Conservation (phyloP, 169 alveolate genomes). For the Cryptosporidium xiaoi region DNA sequence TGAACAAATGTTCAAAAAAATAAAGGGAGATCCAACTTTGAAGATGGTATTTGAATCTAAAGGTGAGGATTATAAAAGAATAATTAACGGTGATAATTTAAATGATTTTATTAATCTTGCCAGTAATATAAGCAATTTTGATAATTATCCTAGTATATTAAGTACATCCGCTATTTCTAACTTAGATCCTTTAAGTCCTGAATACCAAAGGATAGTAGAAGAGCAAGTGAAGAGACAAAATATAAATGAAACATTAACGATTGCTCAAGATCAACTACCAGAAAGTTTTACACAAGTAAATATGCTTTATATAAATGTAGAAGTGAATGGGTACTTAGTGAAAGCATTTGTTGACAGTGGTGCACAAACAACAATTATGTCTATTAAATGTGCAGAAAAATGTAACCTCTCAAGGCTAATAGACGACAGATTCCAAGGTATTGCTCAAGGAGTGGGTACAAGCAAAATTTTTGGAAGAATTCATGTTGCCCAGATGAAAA, state of each 20-base stretch:
- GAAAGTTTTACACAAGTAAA: slow-evolving; percentile 85
- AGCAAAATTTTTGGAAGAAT: slow-evolving; percentile 92
- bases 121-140: slow-evolving; percentile 2
- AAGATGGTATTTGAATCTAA: slow-evolving; percentile 56
- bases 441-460: slow-evolving; percentile 95
- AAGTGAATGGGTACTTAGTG: slow-evolving; percentile 88
- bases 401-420: slow-evolving; percentile 90
- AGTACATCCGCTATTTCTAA: slow-evolving; percentile 51
- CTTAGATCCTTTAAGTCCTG: slow-evolving; percentile 88
- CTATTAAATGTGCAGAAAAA: slow-evolving; percentile 89
- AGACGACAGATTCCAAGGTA: slow-evolving; percentile 93
- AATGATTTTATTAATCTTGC: no score
- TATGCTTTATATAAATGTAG: slow-evolving; percentile 92
- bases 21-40: slow-evolving; percentile 73
- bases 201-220: slow-evolving; percentile 89
- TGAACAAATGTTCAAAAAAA: slow-evolving; percentile 69
- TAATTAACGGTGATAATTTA: slow-evolving; percentile 49
- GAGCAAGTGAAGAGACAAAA: slow-evolving; percentile 85
- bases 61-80: slow-evolving; percentile 71
- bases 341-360: slow-evolving; percentile 97
- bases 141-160: not conserved
- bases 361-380: slow-evolving; percentile 95
- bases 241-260: slow-evolving; percentile 86
- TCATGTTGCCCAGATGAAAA: slow-evolving; percentile 94
- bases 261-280: slow-evolving; percentile 85